Evolutionary conservation across 768 basidiomycete species (phyloP), one percentile per base, ranked within the genome.

Genomic region (Auriscalpium microsporum): DNA sequence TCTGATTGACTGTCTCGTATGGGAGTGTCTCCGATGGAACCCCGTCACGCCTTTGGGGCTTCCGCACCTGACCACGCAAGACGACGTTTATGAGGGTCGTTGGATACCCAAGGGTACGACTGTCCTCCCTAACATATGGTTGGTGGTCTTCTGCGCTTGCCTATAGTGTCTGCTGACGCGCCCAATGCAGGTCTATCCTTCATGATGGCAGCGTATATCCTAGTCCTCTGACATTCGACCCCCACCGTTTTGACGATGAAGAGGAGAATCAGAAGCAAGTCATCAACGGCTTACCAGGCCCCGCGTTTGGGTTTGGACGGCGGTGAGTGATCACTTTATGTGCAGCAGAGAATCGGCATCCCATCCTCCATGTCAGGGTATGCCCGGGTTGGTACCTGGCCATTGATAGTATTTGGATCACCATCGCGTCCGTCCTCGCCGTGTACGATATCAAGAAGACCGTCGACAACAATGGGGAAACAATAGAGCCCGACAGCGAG

Each of bases 311-410:
- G 13, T 76, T 73, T 56, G 74, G 74, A 37, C 63, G 72, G 57
- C 66, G 73, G 74, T 72, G 58, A 45, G 66, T 55, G 36, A 35
- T 16, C 8, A 44, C 3, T 52, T 36, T 23, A 23, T 42, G 13
- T 34, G 28, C 28, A 44, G 38, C 54, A n/a, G 35, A 42, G 23
- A 10, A 10, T 37, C 17, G n/a, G n/a, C n/a, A 21, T 45, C 36
- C 23, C 34, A 19, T 53, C 42, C 28, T 40, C 16, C 48, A 28
- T 28, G 28, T 28, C 28, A 77, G 77, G 42, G 62, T 72, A 47
- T 79, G 78, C 60, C 77, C 77, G 4, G 76, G 78, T 10, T 68
- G 71, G 34, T 71, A 68, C 64, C 63, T 79, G 7, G 78, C 75
- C 33, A 66, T 71, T 45, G 73, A 74, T 59, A 70, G 72, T 7